Evolutionary conservation across 2,329 filamentous ascomycete genomes (phyloP), one percentile per base, ranked within the genome.

Genomic region (Simplicillium sp.): DNA sequence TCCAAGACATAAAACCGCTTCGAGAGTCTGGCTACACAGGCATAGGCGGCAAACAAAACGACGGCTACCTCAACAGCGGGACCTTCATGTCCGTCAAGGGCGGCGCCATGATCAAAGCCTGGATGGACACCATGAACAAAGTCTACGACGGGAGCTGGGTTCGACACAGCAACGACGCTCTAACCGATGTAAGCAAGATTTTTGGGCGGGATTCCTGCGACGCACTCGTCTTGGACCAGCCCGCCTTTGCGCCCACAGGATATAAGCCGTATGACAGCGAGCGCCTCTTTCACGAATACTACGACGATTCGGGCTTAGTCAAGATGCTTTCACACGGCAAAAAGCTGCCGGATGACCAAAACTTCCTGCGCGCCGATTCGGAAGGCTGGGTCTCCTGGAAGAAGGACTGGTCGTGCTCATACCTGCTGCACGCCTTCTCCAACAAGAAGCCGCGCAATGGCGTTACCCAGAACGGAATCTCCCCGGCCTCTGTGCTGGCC

Each of bases 161-260:
- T n/a, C 53, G 53, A 1, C 54, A 57, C 37, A 52, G 50, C 43
- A 54, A 57, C 44, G 34, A 29, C 5, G 44, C 50, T 8, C 42
- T 58, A 9, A 56, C 52, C 4, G 18, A 31, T 8, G 25, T 56
- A 11, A 48, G 63, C 11, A 80, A 81, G 49, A 43, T 62, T 85
- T 3, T 43, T 44, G 7, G 16, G 37, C 4, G 47, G 49, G 31
- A 25, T 9, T 43, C 52, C 7, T 48, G 53, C 15, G 48, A 54
- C 41, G 41, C 53, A 40, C 48, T 56, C 28, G 50, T 52, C 29
- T 36, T 56, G 43, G 47, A 50, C 12, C 48, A 42, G 9, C 38
- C 48, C 29, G 53, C 52, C 11, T 51, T 54, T 36, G 50, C 47
- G 15, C 54, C 51, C 11, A 42, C 48, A 6, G 44, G 50, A 18